Conservation (phyloP, 140 eudicot genomes). For the Senecio squalidus region DNA sequence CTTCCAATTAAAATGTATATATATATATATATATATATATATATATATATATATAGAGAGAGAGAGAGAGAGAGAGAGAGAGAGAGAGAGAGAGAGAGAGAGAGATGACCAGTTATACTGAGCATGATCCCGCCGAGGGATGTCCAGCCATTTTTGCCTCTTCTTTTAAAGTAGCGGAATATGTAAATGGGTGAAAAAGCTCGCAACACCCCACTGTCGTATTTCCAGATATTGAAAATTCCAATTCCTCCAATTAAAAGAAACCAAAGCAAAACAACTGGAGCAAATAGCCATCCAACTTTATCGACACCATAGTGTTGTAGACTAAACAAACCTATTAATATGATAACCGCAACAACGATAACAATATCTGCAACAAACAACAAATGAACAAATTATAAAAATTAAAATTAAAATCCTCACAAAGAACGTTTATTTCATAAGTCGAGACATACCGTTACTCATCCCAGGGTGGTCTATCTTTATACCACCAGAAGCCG, state of each 20-base stretch:
- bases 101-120: constrained; percentile 71
- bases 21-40: neutral
- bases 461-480: constrained; percentile 86
- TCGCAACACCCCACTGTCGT: constrained; percentile 54
- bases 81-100: constrained; percentile 10
- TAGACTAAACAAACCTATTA: constrained; percentile 81
- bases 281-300: constrained; percentile 97
- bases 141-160: constrained; percentile 67
- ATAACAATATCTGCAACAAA: constrained; percentile 74
- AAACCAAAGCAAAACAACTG: constrained; percentile 88
- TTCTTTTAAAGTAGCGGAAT: constrained; percentile 54
- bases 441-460: constrained; percentile 39
- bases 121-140: constrained; percentile 97
- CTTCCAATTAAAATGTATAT: constrained; percentile 1
- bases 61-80: neutral
- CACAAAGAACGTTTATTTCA: neutral
- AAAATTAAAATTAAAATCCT: neutral
- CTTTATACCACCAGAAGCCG: constrained; percentile 95
- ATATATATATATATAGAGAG: neutral
- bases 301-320: constrained; percentile 90
- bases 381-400: neutral
- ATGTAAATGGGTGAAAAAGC: constrained; percentile 82
- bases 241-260: constrained; percentile 87
- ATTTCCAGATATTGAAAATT: constrained; percentile 61
- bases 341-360: constrained; percentile 70